Evolutionary conservation across 192 early-diverging fungal genomes (phyloP).

Genomic region (Linderina pennispora): DNA sequence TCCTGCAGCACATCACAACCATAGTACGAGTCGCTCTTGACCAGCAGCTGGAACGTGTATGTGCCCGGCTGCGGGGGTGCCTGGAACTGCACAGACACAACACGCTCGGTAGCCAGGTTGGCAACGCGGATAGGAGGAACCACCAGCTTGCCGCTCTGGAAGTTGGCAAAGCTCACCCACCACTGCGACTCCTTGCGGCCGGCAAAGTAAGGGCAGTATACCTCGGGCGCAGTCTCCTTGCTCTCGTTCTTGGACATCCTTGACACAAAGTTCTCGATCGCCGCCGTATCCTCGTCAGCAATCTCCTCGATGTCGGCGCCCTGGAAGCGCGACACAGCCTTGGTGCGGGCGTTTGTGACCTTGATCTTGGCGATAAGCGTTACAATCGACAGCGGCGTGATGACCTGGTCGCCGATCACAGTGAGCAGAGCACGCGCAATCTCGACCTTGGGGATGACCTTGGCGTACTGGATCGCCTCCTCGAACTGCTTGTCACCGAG

Average conservation of each 20-base stretch:
- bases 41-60: constrained; percentile 72
- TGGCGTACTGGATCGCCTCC: constrained; percentile 66
- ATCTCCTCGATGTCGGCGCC: constrained; percentile 40
- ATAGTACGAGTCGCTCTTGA: constrained; percentile 86
- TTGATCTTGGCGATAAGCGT: constrained; percentile 56
- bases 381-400: constrained; percentile 72
- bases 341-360: constrained; percentile 23
- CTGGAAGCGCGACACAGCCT: constrained; percentile 15
- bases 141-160: constrained; percentile 77
- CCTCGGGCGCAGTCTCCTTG: constrained; percentile 34
- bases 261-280: constrained; percentile 26
- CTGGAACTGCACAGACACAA: constrained; percentile 86
- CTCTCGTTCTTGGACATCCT: constrained; percentile 9
- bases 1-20: constrained; percentile 79
- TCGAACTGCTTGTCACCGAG: constrained; percentile 59
- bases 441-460: constrained; percentile 70
- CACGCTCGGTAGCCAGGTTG: constrained; percentile 60
- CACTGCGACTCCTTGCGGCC: constrained; percentile 76
- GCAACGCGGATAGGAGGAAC: constrained; percentile 69
- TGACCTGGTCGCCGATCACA: constrained; percentile 72
- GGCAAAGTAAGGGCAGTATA: constrained; percentile 46
- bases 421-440: constrained; percentile 75
- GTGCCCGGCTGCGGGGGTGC: constrained; percentile 80
- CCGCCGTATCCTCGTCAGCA: constrained; percentile 34
- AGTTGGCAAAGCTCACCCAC: constrained; percentile 89